Evolutionary conservation across 2,329 filamentous ascomycete species (phyloP).

Genomic region (Nakataea oryzae): DNA sequence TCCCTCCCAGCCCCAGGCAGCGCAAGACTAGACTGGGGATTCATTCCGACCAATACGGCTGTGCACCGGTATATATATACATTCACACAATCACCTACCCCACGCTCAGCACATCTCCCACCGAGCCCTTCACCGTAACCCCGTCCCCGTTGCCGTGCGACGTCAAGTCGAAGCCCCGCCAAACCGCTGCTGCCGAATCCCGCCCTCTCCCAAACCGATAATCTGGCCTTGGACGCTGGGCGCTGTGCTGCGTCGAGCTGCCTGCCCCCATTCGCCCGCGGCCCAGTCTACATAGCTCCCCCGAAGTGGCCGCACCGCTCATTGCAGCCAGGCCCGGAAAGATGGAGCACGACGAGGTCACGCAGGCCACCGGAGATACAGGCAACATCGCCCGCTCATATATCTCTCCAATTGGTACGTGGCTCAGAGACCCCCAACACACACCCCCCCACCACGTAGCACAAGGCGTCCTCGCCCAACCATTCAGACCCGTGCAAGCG

Average conservation of each 20-base stretch:
- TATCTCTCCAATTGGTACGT: constrained; percentile 46
- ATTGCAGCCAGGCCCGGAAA: neutral
- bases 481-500: constrained; percentile 37
- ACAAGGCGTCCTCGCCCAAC: constrained; percentile 26
- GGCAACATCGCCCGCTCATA: constrained; percentile 26
- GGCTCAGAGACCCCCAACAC: constrained; percentile 4
- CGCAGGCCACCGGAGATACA: constrained; percentile 32
- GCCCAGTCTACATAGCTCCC: no score
- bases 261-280: neutral
- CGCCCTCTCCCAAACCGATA: neutral
- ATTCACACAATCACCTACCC: neutral
- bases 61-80: no score
- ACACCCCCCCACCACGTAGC: constrained; percentile 5
- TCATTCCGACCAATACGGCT: no score
- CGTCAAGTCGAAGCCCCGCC: neutral
- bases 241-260: neutral
- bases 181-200: neutral
- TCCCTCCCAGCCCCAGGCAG: neutral
- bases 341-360: constrained; percentile 22
- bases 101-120: neutral
- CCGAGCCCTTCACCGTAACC: neutral
- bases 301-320: neutral
- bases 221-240: neutral
- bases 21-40: no score
- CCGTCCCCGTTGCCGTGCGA: neutral